phyloP scores from a whole-genome alignment of 176 grass and related monocot genomes.

The Carex pumila region DNA sequence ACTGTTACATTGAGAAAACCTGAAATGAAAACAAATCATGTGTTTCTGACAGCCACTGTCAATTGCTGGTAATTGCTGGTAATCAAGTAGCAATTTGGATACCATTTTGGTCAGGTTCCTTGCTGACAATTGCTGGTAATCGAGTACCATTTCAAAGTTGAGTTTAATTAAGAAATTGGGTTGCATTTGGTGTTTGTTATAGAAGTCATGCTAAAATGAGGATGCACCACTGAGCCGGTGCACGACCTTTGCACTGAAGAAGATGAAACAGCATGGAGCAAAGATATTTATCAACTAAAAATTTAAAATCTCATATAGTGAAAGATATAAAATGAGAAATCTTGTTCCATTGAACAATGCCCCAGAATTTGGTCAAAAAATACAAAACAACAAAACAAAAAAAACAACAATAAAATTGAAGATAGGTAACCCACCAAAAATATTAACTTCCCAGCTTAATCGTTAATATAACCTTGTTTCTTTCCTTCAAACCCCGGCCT shows the following conservation, averaged over 20 bases:
- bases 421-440: neutral
- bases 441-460: conserved; percentile 13
- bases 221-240: conserved; percentile 93
- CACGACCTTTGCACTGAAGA: conserved; percentile 66
- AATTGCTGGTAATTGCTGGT: too few relatives aligned
- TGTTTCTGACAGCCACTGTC: too few relatives aligned
- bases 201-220: neutral
- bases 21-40: too few relatives aligned
- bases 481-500: conserved; percentile 77
- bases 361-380: neutral
- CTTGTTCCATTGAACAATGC: neutral
- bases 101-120: neutral
- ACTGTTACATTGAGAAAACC: too few relatives aligned
- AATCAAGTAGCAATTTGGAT: neutral
- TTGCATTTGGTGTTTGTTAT: neutral
- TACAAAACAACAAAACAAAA: neutral
- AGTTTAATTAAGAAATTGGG: neutral
- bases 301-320: neutral
- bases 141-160: neutral
- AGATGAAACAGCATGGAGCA: conserved; percentile 80
- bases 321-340: neutral
- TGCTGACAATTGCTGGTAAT: neutral
- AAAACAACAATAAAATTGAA: neutral
- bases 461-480: conserved; percentile 78
- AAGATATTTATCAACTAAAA: too few relatives aligned